A percentile compares a stretch with the other conserved stretches of the same genome.
Conservation (phyloP, 495 filamentous ascomycete species). For the Trichoderma parareesei region DNA sequence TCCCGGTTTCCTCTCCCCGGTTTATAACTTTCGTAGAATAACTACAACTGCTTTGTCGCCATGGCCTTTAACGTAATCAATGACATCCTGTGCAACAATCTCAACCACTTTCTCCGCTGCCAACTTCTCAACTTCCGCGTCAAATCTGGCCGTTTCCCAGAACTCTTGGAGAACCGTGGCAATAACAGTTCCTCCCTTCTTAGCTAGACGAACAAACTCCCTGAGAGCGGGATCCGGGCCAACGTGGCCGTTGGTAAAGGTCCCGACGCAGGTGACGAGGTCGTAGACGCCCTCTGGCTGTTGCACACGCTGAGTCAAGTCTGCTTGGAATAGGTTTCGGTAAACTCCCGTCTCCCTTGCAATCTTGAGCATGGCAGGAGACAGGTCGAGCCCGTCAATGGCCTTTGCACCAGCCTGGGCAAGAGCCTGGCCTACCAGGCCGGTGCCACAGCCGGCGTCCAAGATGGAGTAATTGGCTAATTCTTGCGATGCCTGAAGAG, state of each 20-base stretch:
- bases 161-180: slow-evolving; percentile 37
- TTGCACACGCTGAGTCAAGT: slow-evolving; percentile 30
- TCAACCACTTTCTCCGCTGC: not conserved
- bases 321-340: slow-evolving; percentile 27
- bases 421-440: slow-evolving; percentile 35
- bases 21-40: not conserved
- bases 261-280: slow-evolving; percentile 37
- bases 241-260: slow-evolving; percentile 41
- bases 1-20: not conserved
- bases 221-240: slow-evolving; percentile 32
- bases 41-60: not conserved
- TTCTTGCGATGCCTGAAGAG: slow-evolving; percentile 11
- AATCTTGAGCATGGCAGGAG: slow-evolving; percentile 34
- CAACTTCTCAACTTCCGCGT: slow-evolving; percentile 31
- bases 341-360: slow-evolving; percentile 35
- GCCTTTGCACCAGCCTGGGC: slow-evolving; percentile 20
- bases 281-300: slow-evolving; percentile 31
- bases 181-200: slow-evolving; percentile 31
- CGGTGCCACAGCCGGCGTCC: slow-evolving; percentile 43
- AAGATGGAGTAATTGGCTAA: slow-evolving; percentile 25
- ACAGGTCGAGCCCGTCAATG: slow-evolving; percentile 39
- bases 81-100: not conserved
- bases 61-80: not conserved
- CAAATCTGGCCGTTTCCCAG: slow-evolving; percentile 31
- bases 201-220: slow-evolving; percentile 35